These are phyloP conservation scores for Cordyceps cicadae DNA, from an alignment of 2,329 filamentous ascomycete species.

Conservation along the genomic window DNA sequence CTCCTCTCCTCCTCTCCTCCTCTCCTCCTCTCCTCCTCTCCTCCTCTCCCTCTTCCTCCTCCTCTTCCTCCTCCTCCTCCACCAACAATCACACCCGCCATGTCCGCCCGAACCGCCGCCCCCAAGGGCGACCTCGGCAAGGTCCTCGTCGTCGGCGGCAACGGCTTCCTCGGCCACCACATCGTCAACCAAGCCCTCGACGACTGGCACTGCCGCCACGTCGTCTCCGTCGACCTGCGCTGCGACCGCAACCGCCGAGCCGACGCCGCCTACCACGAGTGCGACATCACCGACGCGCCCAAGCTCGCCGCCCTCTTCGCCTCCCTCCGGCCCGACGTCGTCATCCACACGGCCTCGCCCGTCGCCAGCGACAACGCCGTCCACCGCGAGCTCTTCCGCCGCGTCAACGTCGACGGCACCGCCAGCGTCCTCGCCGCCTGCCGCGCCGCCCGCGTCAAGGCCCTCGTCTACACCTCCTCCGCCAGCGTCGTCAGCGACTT, in stretches of 20 bases:
- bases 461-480: slow-evolving; percentile 84
- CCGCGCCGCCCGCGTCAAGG: slow-evolving; percentile 61
- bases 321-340: slow-evolving; percentile 64
- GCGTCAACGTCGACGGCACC: slow-evolving; percentile 86
- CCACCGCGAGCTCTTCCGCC: slow-evolving; percentile 57
- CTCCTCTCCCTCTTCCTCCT: too few relatives aligned
- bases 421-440: slow-evolving; percentile 67
- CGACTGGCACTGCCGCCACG: slow-evolving; percentile 38
- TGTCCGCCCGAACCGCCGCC: slow-evolving; percentile 20
- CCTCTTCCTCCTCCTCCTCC: not conserved
- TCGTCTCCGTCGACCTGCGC: slow-evolving; percentile 65
- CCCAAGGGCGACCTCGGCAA: slow-evolving; percentile 48
- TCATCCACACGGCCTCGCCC: slow-evolving; percentile 85
- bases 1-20: too few relatives aligned
- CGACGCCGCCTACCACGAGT: slow-evolving; percentile 58
- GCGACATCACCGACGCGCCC: slow-evolving; percentile 63
- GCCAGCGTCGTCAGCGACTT: slow-evolving; percentile 84
- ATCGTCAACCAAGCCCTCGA: slow-evolving; percentile 66
- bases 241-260: slow-evolving; percentile 60
- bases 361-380: slow-evolving; percentile 43
- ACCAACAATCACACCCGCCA: not conserved
- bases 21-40: not conserved
- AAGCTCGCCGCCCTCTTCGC: slow-evolving; percentile 56
- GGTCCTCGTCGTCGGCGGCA: slow-evolving; percentile 73
- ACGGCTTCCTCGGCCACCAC: slow-evolving; percentile 77